phyloP scores from a whole-genome alignment of 331 rosid genomes.

The Erythrophleum ivorense region DNA sequence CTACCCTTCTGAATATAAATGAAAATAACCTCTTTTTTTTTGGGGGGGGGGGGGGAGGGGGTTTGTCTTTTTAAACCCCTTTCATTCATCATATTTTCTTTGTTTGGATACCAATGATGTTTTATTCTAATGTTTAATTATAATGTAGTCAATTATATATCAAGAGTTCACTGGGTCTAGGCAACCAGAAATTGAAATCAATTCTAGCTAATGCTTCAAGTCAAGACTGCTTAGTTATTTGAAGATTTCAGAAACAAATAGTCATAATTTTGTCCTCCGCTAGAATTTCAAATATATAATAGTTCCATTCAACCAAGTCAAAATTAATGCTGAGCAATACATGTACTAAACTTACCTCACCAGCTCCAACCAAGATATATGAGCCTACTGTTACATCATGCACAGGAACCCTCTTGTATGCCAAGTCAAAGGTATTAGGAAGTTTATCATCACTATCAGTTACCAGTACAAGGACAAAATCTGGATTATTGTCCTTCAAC shows the following conservation, averaged over 20 bases:
- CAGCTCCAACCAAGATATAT: slow-evolving; percentile 88
- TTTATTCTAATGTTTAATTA: neutral
- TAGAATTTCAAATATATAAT: slow-evolving; percentile 13
- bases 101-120: neutral
- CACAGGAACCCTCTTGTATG: slow-evolving; percentile 88
- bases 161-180: slow-evolving; percentile 12
- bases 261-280: slow-evolving; percentile 7
- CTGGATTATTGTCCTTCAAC: slow-evolving; percentile 93
- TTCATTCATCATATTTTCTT: slow-evolving; percentile 1
- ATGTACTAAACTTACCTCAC: slow-evolving; percentile 69
- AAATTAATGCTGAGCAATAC: slow-evolving; percentile 23
- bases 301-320: neutral
- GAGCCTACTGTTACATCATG: slow-evolving; percentile 80
- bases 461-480: slow-evolving; percentile 84
- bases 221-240: slow-evolving; percentile 26
- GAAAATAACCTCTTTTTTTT: neutral
- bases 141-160: slow-evolving; percentile 24
- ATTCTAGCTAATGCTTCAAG: slow-evolving; percentile 19
- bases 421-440: slow-evolving; percentile 84
- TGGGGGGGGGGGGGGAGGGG: no score
- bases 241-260: slow-evolving; percentile 27
- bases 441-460: slow-evolving; percentile 61
- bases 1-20: neutral
- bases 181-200: slow-evolving; percentile 27
- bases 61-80: neutral